Evolutionary conservation across 495 filamentous ascomycete species (phyloP).

Genomic region (Cercophora newfieldiana): DNA sequence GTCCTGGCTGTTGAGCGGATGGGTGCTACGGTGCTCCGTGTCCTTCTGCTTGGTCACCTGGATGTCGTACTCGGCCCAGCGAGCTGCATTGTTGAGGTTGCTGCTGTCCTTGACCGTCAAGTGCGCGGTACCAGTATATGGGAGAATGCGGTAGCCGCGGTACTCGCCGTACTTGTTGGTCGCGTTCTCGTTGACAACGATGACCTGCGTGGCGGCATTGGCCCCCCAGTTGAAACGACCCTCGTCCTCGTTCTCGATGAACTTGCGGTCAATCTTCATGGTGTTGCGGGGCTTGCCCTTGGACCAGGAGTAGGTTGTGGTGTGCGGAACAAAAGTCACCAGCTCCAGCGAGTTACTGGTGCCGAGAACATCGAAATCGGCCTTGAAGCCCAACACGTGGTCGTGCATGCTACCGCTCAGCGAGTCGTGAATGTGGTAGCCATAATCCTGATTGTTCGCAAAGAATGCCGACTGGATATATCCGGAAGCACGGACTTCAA

Average conservation of each 20-base stretch:
- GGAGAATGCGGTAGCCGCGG: slow-evolving; percentile 55
- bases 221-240: slow-evolving; percentile 51
- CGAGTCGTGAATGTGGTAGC: slow-evolving; percentile 56
- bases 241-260: slow-evolving; percentile 49
- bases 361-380: slow-evolving; percentile 56
- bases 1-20: slow-evolving; percentile 51
- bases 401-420: slow-evolving; percentile 59
- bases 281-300: slow-evolving; percentile 50
- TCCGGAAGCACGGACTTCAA: slow-evolving; percentile 55
- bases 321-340: slow-evolving; percentile 40
- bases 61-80: slow-evolving; percentile 52
- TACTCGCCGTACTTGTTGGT: slow-evolving; percentile 56
- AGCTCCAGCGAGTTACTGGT: slow-evolving; percentile 50
- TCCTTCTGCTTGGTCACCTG: slow-evolving; percentile 55
- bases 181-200: slow-evolving; percentile 53
- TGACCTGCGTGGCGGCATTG: slow-evolving; percentile 51
- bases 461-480: slow-evolving; percentile 57
- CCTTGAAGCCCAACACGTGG: slow-evolving; percentile 61
- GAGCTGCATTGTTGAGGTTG: slow-evolving; percentile 46
- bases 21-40: slow-evolving; percentile 49
- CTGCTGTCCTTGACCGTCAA: slow-evolving; percentile 51
- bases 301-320: slow-evolving; percentile 46
- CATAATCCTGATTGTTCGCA: slow-evolving; percentile 54
- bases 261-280: slow-evolving; percentile 50
- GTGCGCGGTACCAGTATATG: slow-evolving; percentile 40